A percentile compares a stretch with the other conserved stretches of the same genome.
Evolutionary conservation across 2,329 filamentous ascomycete species (phyloP).

Genomic region (Furcasterigmium sp.): DNA sequence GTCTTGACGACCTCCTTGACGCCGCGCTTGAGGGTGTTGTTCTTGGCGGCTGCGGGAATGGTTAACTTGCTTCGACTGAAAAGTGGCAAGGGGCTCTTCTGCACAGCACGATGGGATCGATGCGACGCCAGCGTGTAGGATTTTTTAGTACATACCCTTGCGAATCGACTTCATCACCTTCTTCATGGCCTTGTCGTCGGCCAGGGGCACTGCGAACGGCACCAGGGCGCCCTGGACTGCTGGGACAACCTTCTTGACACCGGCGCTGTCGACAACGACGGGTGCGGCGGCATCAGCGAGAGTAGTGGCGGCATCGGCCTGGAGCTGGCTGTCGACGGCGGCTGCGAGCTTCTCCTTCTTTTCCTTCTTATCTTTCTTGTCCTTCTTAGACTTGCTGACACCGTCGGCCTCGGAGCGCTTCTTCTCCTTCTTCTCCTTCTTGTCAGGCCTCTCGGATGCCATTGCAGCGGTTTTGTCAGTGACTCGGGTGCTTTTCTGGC

Average conservation of each 20-base stretch:
- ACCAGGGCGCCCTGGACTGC: conserved; percentile 58
- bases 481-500: background rate
- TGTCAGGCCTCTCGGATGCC: conserved; percentile 43
- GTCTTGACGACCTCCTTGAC: conserved; percentile 99
- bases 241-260: conserved; percentile 34
- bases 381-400: conserved; percentile 41
- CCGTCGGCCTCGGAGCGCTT: conserved; percentile 19
- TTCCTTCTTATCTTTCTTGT: conserved; percentile 55
- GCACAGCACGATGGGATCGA: too few species aligned
- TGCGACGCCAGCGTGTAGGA: too few species aligned
- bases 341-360: conserved; percentile 61
- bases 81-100: too few species aligned
- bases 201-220: conserved; percentile 77
- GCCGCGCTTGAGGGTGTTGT: conserved; percentile 92
- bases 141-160: conserved; percentile 40
- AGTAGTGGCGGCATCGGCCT: conserved; percentile 48
- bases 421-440: conserved; percentile 36
- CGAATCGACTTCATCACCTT: conserved; percentile 53
- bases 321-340: conserved; percentile 60
- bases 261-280: conserved; percentile 37
- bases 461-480: conserved; percentile 24
- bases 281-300: conserved; percentile 25
- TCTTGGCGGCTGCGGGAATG: conserved; percentile 69
- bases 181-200: conserved; percentile 70
- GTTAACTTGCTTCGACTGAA: too few species aligned